Conservation (phyloP, 805 yeast genomes). For the Barnettozyma vustinii region DNA sequence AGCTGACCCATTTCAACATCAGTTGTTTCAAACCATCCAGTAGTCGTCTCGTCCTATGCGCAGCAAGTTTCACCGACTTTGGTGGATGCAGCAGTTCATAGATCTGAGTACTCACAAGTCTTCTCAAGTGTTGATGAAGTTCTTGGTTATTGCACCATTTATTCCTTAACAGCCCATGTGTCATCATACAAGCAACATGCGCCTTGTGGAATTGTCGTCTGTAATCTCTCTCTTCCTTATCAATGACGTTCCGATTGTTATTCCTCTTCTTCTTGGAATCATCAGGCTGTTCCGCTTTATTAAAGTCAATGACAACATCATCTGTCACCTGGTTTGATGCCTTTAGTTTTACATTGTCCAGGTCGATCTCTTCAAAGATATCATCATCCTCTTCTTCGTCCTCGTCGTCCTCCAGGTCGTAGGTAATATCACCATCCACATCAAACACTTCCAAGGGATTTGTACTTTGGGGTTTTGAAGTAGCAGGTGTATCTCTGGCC, state of each 20-base stretch:
- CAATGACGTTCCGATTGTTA: constrained; percentile 31
- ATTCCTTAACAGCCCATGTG: constrained; percentile 67
- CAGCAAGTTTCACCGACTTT: constrained; percentile 30
- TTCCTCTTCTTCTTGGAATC: constrained; percentile 19
- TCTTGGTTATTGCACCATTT: constrained; percentile 58
- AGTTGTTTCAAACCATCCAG: constrained; percentile 72
- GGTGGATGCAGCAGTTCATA: constrained; percentile 45
- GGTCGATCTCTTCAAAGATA: constrained; percentile 23
- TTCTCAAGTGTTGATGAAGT: constrained; percentile 37
- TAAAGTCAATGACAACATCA: constrained; percentile 14
- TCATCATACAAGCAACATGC: constrained; percentile 51
- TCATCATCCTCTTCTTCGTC: constrained; percentile 29
- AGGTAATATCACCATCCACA: constrained; percentile 5
- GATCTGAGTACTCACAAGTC: constrained; percentile 42
- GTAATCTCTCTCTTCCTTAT: constrained; percentile 48
- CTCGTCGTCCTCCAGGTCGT: constrained; percentile 28
- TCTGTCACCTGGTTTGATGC: constrained; percentile 14
- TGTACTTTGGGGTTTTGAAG: background rate
- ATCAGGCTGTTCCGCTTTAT: constrained; percentile 16
- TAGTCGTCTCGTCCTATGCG: constrained; percentile 53
- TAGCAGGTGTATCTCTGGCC: background rate
- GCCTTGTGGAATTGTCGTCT: constrained; percentile 55
- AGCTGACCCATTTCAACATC: constrained; percentile 54
- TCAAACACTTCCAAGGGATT: background rate
- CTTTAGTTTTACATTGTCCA: constrained; percentile 17